A percentile compares a stretch with the other conserved stretches of the same genome.
Evolutionary conservation across 495 filamentous ascomycete species (phyloP).

Genomic region (Terfezia claveryi): DNA sequence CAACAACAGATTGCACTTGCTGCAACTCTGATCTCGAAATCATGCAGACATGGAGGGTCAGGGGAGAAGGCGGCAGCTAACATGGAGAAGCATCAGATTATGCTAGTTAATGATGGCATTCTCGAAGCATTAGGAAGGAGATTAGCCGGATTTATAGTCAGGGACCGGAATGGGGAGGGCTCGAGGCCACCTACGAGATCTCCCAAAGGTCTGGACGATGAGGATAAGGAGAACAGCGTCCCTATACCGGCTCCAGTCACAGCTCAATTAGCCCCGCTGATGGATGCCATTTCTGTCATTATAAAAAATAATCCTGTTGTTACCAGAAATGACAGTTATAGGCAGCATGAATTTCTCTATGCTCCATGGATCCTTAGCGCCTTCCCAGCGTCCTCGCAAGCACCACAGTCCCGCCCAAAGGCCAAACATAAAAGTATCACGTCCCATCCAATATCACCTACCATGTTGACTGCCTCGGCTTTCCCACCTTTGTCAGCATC

Average conservation of each 20-base stretch:
- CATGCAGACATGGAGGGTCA: slow-evolving; percentile 9
- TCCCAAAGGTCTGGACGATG: slow-evolving; percentile 24
- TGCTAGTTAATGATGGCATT: slow-evolving; percentile 45
- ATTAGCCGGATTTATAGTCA: slow-evolving; percentile 49
- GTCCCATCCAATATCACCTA: background rate
- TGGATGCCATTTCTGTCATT: slow-evolving; percentile 66
- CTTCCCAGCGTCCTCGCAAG: slow-evolving; percentile 30
- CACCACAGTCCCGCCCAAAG: background rate
- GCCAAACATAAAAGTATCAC: background rate
- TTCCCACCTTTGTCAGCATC: slow-evolving; percentile 24
- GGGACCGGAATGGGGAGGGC: background rate
- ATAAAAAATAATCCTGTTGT: slow-evolving; percentile 29
- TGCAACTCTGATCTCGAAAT: slow-evolving; percentile 42
- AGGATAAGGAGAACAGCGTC: slow-evolving; percentile 22
- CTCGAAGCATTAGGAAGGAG: slow-evolving; percentile 60
- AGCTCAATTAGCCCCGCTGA: slow-evolving; percentile 40
- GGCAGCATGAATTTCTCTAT: slow-evolving; percentile 54
- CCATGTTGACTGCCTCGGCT: slow-evolving; percentile 17
- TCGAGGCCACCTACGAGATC: slow-evolving; percentile 1
- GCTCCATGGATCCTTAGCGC: slow-evolving; percentile 53
- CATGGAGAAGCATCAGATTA: slow-evolving; percentile 39
- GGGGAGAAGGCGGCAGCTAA: slow-evolving; percentile 31
- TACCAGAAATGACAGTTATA: slow-evolving; percentile 36
- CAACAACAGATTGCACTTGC: slow-evolving; percentile 49
- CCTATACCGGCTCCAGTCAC: slow-evolving; percentile 35